Percentiles rank a stretch among this genome's conserved stretches.
phyloP scores from a whole-genome alignment of 2,329 filamentous ascomycete species.

The Emergomyces pasteurianus region DNA sequence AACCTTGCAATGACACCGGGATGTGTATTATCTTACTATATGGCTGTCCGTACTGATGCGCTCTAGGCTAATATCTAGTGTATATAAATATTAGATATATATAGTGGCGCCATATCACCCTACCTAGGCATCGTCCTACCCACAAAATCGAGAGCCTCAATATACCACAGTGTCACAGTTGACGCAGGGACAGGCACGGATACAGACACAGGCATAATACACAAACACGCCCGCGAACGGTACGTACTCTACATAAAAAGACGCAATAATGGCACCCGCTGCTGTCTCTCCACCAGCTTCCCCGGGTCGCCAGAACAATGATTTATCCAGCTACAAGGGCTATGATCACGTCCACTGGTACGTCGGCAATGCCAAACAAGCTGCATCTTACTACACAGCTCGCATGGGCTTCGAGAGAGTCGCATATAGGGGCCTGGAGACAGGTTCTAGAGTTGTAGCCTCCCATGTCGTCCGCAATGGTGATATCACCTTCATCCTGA shows the following conservation, averaged over 20 bases:
- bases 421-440: constrained; percentile 81
- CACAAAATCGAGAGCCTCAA: not conserved
- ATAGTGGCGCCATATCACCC: no score
- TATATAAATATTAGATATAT: no score
- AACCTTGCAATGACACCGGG: no score
- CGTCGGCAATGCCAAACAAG: constrained; percentile 94
- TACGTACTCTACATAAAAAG: not conserved
- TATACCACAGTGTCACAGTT: not conserved
- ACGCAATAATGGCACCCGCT: constrained; percentile 4
- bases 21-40: no score
- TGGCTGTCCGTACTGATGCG: no score
- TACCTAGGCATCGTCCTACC: not conserved
- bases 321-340: constrained; percentile 47
- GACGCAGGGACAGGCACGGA: not conserved
- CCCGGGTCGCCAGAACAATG: constrained; percentile 11
- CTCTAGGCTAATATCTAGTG: no score
- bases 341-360: constrained; percentile 95
- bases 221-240: not conserved
- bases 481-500: constrained; percentile 32
- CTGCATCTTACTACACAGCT: constrained; percentile 74
- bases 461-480: constrained; percentile 56
- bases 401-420: constrained; percentile 76
- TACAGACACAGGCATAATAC: no score
- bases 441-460: constrained; percentile 65
- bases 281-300: constrained; percentile 23